Conservation (phyloP, 305 asterid species). For the Ilex paraguariensis region DNA sequence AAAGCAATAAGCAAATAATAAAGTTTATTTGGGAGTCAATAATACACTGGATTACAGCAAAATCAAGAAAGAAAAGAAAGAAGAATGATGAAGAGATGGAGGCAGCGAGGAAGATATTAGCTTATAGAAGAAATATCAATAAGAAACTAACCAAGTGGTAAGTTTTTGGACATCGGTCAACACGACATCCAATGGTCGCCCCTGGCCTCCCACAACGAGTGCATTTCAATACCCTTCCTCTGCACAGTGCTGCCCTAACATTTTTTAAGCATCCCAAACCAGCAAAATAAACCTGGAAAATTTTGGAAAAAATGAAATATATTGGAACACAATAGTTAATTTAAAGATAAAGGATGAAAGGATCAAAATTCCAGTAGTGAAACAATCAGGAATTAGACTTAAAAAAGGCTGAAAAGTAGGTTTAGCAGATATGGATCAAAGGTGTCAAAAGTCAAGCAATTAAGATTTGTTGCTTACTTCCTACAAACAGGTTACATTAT, state of each 20-base stretch:
- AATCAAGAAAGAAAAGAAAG: slow-evolving; percentile 1
- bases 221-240: slow-evolving; percentile 94
- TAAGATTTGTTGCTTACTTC: slow-evolving; percentile 32
- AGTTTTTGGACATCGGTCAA: slow-evolving; percentile 97
- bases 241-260: slow-evolving; percentile 92
- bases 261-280: slow-evolving; percentile 97
- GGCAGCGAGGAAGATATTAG: neutral
- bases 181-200: slow-evolving; percentile 99
- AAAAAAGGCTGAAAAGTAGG: slow-evolving; percentile 8
- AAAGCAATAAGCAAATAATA: slow-evolving; percentile 3
- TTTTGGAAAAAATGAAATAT: neutral
- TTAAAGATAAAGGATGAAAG: too few relatives aligned
- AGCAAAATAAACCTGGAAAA: slow-evolving; percentile 89
- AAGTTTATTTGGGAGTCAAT: slow-evolving; percentile 4
- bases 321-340: too few relatives aligned
- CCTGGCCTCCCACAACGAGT: slow-evolving; percentile 96
- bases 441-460: slow-evolving; percentile 19
- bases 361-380: neutral
- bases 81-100: slow-evolving; percentile 1
- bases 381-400: neutral
- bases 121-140: neutral
- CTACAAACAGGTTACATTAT: slow-evolving; percentile 32
- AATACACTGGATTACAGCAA: slow-evolving; percentile 7
- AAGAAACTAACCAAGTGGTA: slow-evolving; percentile 80
- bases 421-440: neutral